phyloP scores from a whole-genome alignment of 2,329 filamentous ascomycete genomes.

The Alternaria angustiovoidea region DNA sequence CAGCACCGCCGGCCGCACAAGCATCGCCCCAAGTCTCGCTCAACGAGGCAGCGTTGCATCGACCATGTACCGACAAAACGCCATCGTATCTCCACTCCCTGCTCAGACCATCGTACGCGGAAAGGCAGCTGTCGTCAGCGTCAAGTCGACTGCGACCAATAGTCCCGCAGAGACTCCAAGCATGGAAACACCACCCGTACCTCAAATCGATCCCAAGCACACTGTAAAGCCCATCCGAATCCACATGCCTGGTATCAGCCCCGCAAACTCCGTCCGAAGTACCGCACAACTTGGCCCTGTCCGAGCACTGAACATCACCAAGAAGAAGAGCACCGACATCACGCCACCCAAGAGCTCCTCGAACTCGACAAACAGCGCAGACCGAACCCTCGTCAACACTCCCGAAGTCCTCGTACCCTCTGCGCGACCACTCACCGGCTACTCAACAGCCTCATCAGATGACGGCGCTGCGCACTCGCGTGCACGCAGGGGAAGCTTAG shows the following conservation, averaged over 20 bases:
- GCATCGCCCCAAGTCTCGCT: constrained; percentile 59
- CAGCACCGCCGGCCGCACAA: constrained; percentile 65
- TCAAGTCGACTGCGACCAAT: constrained; percentile 73
- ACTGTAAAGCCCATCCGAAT: constrained; percentile 46
- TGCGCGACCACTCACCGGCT: constrained; percentile 41
- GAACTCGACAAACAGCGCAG: constrained; percentile 26
- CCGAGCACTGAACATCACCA: constrained; percentile 56
- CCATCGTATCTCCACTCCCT: constrained; percentile 77
- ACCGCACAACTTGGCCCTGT: constrained; percentile 54
- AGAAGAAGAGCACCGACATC: constrained; percentile 43
- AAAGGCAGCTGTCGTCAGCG: constrained; percentile 91
- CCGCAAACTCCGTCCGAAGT: constrained; percentile 48
- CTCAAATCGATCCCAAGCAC: constrained; percentile 70
- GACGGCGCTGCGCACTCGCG: constrained; percentile 44
- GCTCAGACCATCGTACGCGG: constrained; percentile 87
- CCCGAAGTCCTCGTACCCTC: constrained; percentile 35
- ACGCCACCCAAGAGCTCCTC: constrained; percentile 41
- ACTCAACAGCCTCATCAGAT: constrained; percentile 44
- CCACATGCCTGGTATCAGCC: constrained; percentile 53
- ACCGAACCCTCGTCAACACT: constrained; percentile 35
- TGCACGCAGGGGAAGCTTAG: constrained; percentile 40
- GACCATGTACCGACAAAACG: constrained; percentile 92
- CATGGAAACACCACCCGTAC: constrained; percentile 72
- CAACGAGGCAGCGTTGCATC: constrained; percentile 74
- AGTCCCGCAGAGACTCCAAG: constrained; percentile 59